These are phyloP conservation scores for Excoecaria agallocha DNA, from an alignment of 345 rosid species.

Conservation along the genomic window DNA sequence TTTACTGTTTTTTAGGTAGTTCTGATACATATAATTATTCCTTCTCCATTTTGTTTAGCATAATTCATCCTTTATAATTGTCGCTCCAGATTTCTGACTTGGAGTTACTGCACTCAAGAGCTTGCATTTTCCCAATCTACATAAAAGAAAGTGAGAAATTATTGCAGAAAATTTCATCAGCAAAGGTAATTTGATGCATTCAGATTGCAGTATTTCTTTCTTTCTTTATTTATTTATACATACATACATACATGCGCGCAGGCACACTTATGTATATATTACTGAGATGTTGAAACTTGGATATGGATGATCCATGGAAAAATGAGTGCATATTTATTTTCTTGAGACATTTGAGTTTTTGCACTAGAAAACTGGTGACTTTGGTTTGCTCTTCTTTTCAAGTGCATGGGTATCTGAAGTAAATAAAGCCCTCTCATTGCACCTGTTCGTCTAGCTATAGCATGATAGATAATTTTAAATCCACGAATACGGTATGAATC, in stretches of 20 bases:
- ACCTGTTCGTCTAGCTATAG: not conserved
- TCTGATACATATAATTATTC: not conserved
- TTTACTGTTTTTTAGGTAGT: not conserved
- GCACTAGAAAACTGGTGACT: not conserved
- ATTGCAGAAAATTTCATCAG: conserved; percentile 50
- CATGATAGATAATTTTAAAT: not conserved
- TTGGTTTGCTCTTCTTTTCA: not conserved
- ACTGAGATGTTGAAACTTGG: not conserved
- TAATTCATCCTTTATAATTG: conserved; percentile 14
- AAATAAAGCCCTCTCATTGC: not conserved
- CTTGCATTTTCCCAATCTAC: conserved; percentile 51
- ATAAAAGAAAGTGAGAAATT: conserved; percentile 49
- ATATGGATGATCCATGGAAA: not conserved
- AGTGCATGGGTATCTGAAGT: not conserved
- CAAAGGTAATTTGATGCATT: conserved; percentile 49
- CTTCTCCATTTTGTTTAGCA: conserved; percentile 7
- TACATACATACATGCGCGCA: too few relatives aligned
- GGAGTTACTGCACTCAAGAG: conserved; percentile 59
- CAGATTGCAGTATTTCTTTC: not conserved
- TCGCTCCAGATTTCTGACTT: conserved; percentile 56
- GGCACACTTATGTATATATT: too few relatives aligned
- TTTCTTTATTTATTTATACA: not conserved
- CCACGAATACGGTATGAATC: not conserved
- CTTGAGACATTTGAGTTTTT: not conserved
- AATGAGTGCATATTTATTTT: not conserved